phyloP scores from a whole-genome alignment of 2,329 filamentous ascomycete genomes.

The Colletotrichum sp. region DNA sequence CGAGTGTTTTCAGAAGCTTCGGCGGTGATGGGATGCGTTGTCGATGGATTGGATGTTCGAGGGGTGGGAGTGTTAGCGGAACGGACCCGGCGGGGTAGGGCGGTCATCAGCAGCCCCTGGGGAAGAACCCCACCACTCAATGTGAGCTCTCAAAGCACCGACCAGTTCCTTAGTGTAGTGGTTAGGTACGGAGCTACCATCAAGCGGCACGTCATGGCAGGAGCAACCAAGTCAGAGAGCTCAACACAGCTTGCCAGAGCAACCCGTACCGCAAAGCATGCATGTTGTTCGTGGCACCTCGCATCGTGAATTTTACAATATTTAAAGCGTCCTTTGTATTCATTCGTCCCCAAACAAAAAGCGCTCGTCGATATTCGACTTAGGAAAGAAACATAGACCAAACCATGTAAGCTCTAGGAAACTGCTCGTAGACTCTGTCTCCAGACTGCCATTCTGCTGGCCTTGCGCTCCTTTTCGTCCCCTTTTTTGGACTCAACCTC shows the following conservation, averaged over 20 bases:
- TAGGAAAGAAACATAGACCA: slow-evolving; percentile 9
- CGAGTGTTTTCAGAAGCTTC: not conserved
- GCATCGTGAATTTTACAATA: not conserved
- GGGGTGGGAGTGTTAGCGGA: slow-evolving; percentile 1
- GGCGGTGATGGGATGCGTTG: not conserved
- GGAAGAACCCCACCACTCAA: slow-evolving; percentile 4
- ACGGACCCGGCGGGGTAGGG: not conserved
- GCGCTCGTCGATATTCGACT: not conserved
- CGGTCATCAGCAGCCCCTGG: not conserved
- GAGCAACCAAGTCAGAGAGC: not conserved
- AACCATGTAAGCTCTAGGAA: slow-evolving; percentile 22
- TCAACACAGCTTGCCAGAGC: not conserved
- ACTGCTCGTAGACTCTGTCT: slow-evolving; percentile 18
- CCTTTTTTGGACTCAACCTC: not conserved
- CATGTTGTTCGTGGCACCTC: not conserved
- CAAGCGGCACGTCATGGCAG: not conserved
- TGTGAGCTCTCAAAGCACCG: slow-evolving; percentile 7
- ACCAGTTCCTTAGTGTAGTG: not conserved
- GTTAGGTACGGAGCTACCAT: not conserved
- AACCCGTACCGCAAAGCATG: not conserved
- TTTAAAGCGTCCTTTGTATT: not conserved
- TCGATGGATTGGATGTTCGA: not conserved
- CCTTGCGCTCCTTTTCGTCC: slow-evolving; percentile 11
- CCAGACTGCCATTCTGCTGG: slow-evolving; percentile 11
- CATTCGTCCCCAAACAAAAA: not conserved